Conservation (phyloP, 805 yeast genomes). For the Maudiozyma serrabonitensis region DNA sequence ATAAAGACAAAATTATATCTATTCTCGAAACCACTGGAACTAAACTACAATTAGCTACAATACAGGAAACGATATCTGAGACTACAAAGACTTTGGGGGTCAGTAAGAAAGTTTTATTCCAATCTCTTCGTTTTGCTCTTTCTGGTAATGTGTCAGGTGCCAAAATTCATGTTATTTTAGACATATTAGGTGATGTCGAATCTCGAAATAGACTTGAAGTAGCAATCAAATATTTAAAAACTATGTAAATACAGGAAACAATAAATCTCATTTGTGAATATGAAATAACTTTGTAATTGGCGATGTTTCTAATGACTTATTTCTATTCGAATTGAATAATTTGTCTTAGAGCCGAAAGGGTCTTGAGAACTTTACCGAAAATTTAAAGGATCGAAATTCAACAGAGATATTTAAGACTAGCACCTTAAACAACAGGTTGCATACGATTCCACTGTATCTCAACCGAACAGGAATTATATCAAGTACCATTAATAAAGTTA, state of each 20-base stretch:
- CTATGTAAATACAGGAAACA: not conserved
- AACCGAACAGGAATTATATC: too few relatives aligned
- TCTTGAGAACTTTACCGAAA: too few relatives aligned
- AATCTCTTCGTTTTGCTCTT: constrained; percentile 54
- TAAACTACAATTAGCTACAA: not conserved
- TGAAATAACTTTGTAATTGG: too few relatives aligned
- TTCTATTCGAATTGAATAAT: too few relatives aligned
- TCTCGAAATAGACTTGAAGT: constrained; percentile 18
- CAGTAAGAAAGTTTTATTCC: constrained; percentile 38
- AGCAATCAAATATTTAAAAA: constrained; percentile 10
- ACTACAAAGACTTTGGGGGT: constrained; percentile 2
- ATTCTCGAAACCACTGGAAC: constrained; percentile 10
- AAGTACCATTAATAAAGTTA: too few relatives aligned
- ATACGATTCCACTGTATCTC: too few relatives aligned
- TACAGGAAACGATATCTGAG: constrained; percentile 3
- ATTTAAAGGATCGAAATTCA: too few relatives aligned
- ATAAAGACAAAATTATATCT: constrained; percentile 3
- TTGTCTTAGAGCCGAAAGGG: too few relatives aligned
- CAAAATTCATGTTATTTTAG: constrained; percentile 47
- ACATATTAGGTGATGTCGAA: constrained; percentile 42
- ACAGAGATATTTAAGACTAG: too few relatives aligned
- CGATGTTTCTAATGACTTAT: too few relatives aligned
- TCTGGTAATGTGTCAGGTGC: constrained; percentile 66
- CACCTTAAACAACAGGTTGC: too few relatives aligned
- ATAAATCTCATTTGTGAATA: too few relatives aligned